Evolutionary conservation across 768 basidiomycete genomes (phyloP).

Genomic region (Stropharia rugosoannulata): DNA sequence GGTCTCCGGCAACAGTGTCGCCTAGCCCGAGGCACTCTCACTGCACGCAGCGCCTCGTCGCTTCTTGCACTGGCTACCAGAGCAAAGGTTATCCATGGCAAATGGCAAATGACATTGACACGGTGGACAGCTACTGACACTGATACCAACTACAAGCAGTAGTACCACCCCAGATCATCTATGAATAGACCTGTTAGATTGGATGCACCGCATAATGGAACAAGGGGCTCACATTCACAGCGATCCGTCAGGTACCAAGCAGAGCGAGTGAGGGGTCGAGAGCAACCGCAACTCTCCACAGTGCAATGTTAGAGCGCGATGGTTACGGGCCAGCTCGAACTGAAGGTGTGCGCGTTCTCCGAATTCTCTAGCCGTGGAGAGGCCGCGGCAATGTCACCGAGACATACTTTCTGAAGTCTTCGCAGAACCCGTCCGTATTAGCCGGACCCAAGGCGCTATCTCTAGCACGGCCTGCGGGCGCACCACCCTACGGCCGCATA

Average conservation of each 20-base stretch:
- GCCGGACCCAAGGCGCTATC: background rate
- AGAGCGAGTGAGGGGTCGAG: background rate
- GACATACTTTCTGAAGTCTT: background rate
- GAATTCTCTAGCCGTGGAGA: background rate
- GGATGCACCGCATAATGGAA: background rate
- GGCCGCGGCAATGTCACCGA: background rate
- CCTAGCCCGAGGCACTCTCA: too few species aligned
- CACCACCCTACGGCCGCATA: background rate
- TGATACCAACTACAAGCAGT: slow-evolving; percentile 2
- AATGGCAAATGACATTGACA: background rate
- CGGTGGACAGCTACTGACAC: background rate
- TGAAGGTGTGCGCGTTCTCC: background rate
- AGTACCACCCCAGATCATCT: background rate
- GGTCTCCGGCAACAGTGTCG: too few species aligned
- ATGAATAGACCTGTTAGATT: background rate
- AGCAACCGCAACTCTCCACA: background rate
- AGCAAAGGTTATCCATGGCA: slow-evolving; percentile 6
- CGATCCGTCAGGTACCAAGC: background rate
- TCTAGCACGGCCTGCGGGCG: background rate
- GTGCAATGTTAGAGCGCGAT: background rate
- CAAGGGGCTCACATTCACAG: background rate
- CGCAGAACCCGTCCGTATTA: background rate
- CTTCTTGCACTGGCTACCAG: background rate
- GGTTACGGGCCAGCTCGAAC: background rate
- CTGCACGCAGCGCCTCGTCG: too few species aligned